A percentile compares a stretch with the other conserved stretches of the same genome.
phyloP scores from a whole-genome alignment of 2,329 filamentous ascomycete genomes.

The Aspergillus arachidicola region DNA sequence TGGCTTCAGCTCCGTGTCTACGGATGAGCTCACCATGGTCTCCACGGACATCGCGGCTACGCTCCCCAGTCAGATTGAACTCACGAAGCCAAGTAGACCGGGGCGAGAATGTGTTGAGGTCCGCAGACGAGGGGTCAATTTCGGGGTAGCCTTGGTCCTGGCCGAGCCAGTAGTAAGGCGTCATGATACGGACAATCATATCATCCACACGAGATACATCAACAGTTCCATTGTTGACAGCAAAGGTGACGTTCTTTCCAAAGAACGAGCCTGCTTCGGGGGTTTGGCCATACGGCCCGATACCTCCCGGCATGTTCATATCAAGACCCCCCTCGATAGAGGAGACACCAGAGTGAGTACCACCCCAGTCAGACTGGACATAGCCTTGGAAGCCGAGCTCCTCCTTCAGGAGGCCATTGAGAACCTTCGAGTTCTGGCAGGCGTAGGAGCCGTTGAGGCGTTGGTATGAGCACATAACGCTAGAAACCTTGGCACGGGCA shows the following conservation, averaged over 20 bases:
- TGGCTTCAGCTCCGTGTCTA: slow-evolving; percentile 43
- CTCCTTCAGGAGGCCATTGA: slow-evolving; percentile 52
- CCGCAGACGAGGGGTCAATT: slow-evolving; percentile 36
- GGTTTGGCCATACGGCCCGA: background rate
- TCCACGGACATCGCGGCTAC: slow-evolving; percentile 62
- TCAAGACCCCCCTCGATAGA: slow-evolving; percentile 49
- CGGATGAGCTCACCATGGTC: slow-evolving; percentile 72
- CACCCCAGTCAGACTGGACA: slow-evolving; percentile 50
- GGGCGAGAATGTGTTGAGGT: slow-evolving; percentile 36
- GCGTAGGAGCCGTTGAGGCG: slow-evolving; percentile 51
- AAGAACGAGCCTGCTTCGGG: slow-evolving; percentile 27
- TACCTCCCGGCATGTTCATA: slow-evolving; percentile 70
- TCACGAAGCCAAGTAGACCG: slow-evolving; percentile 32
- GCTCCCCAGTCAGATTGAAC: slow-evolving; percentile 13
- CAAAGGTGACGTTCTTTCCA: slow-evolving; percentile 49
- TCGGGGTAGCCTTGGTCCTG: slow-evolving; percentile 49
- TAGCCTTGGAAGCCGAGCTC: slow-evolving; percentile 56
- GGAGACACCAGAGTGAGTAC: slow-evolving; percentile 48
- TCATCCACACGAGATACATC: slow-evolving; percentile 46
- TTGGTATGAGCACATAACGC: slow-evolving; percentile 49
- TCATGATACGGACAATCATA: slow-evolving; percentile 51
- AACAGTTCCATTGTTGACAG: slow-evolving; percentile 55
- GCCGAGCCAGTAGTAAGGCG: slow-evolving; percentile 48
- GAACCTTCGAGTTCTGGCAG: slow-evolving; percentile 50
- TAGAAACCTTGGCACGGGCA: slow-evolving; percentile 63